These are phyloP conservation scores for Chlamydomonas sp. DNA, from an alignment of 139 green algal species.

Conservation along the genomic window DNA sequence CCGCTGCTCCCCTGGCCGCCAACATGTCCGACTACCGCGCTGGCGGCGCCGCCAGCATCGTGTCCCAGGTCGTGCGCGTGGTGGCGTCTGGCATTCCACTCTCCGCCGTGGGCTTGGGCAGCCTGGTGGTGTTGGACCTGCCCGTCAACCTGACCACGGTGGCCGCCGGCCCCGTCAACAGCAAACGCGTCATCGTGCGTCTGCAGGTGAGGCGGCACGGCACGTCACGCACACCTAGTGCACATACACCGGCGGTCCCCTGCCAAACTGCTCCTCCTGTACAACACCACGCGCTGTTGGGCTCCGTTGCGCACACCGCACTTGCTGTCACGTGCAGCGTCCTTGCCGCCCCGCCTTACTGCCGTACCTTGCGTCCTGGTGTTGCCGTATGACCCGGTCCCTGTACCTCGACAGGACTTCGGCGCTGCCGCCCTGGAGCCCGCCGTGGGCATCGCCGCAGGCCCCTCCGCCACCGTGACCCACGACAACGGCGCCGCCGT, in stretches of 20 bases:
- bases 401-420: slow-evolving; percentile 5
- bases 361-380: too few species aligned
- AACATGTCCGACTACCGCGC: neutral
- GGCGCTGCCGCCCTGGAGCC: neutral
- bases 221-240: too few species aligned
- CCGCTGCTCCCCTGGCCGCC: neutral
- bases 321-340: too few species aligned
- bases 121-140: neutral
- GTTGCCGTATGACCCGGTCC: too few species aligned
- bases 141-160: neutral
- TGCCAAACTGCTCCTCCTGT: too few species aligned
- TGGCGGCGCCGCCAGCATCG: neutral
- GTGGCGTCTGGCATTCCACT: neutral
- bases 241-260: too few species aligned
- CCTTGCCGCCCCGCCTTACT: too few species aligned
- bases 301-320: too few species aligned
- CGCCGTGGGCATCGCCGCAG: neutral
- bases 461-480: neutral
- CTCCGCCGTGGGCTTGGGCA: neutral
- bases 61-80: slow-evolving; percentile 12
- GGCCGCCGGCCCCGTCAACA: neutral
- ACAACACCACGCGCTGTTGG: too few species aligned
- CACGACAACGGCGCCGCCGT: too few species aligned
- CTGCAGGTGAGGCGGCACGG: neutral
- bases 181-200: neutral